Evolutionary conservation across 2,329 filamentous ascomycete species (phyloP), one percentile per base, ranked within the genome.

Genomic region (Trematosphaeria pertusa): DNA sequence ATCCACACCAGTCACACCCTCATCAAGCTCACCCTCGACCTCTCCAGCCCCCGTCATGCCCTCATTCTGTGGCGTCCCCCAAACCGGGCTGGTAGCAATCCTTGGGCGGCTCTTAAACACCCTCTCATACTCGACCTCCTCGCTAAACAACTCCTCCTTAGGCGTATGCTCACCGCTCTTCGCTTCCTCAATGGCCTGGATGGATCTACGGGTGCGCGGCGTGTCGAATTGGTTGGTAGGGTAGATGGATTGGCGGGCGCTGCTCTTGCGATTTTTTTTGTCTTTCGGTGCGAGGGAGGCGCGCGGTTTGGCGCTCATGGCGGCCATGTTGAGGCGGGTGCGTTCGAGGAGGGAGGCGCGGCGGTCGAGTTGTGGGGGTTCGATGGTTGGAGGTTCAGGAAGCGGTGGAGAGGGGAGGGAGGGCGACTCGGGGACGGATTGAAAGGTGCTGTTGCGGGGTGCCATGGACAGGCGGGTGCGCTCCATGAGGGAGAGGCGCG

Each of bases 51-150:
- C 42, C 55, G 8, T 52, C 55, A 24, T 11, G 11, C 37, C 45
- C 12, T 37, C 32, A 34, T 43, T 43, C 24, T 41, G 49, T 14
- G 47, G 37, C 2, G 67, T 66, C 41, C 58, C 62, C 37, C 67
- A 68, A 1, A 85, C 68, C 1, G 91, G 91, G 67, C 91, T 96
- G 9, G 83, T 83, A 54, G 87, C 86, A 56, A 97, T 84, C 70
- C 86, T 88, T 0, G 92, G 92, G 55, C 92, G 75, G 54, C 89
- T 92, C 73, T 87, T 89, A 69, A 97, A 97, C 1, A 96, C 87
- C 19, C 87, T 87, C 48, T 88, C 87, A 69, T 91, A 88, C 50
- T 95, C 90, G 3, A 81, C 78, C 56, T 90, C 86, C 43, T 86
- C 81, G 12, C 80, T 80, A 20, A 96, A 85, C 31, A 96, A 73